A percentile compares a stretch with the other conserved stretches of the same genome.
phyloP scores from a whole-genome alignment of 164 flowering plant genomes.

The Kingdonia uniflora region DNA sequence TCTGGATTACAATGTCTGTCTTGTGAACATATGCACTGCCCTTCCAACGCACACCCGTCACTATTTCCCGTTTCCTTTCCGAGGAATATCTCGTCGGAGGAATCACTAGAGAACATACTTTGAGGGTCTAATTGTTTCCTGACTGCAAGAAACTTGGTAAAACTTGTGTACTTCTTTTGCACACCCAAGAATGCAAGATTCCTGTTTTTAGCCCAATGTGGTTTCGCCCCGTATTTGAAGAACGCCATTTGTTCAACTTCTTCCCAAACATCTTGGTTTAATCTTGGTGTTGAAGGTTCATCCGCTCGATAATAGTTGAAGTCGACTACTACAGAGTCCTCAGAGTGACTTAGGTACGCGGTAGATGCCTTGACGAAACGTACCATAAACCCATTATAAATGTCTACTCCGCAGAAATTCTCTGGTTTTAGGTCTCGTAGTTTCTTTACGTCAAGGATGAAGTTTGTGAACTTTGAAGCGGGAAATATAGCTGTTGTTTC shows the following conservation, averaged over 20 bases:
- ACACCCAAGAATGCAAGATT: constrained; percentile 55
- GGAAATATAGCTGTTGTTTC: constrained; percentile 73
- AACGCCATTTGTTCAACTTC: constrained; percentile 88
- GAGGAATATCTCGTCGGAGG: constrained; percentile 51
- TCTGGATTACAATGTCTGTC: constrained; percentile 70
- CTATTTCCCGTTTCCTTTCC: constrained; percentile 25
- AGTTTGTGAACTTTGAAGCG: constrained; percentile 35
- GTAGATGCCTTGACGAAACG: constrained; percentile 59
- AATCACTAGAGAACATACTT: constrained; percentile 52
- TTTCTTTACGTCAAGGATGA: constrained; percentile 56
- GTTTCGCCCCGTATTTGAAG: constrained; percentile 68
- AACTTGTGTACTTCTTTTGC: constrained; percentile 41
- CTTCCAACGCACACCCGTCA: constrained; percentile 81
- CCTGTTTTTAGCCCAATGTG: constrained; percentile 90
- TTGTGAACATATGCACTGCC: constrained; percentile 60
- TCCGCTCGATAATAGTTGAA: constrained; percentile 72
- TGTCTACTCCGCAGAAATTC: constrained; percentile 63
- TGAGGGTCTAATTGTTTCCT: constrained; percentile 50
- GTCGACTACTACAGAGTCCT: constrained; percentile 75
- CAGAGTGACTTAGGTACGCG: constrained; percentile 61
- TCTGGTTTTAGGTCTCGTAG: constrained; percentile 54
- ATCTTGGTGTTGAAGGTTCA: constrained; percentile 50
- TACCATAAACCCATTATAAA: constrained; percentile 68
- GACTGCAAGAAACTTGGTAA: constrained; percentile 42
- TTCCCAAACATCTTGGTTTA: constrained; percentile 71